These are phyloP conservation scores for Lophiostoma macrostomum DNA, from an alignment of 495 filamentous ascomycete genomes.

Conservation along the genomic window DNA sequence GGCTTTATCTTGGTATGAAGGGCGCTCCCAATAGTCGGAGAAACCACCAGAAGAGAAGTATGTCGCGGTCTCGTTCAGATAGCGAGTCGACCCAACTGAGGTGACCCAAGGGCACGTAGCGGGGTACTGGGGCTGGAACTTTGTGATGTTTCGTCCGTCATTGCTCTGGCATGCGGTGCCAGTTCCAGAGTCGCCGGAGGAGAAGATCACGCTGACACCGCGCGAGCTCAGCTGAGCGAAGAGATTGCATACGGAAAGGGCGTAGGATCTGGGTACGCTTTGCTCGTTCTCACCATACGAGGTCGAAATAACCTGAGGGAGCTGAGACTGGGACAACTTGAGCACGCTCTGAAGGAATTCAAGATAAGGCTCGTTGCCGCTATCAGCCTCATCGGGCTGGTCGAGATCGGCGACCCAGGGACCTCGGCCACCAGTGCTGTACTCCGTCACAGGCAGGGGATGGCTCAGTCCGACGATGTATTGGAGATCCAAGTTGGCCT, in stretches of 20 bases:
- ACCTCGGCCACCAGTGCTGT: slow-evolving; percentile 36
- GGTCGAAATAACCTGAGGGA: slow-evolving; percentile 41
- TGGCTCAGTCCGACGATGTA: slow-evolving; percentile 38
- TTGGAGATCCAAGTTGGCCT: slow-evolving; percentile 48
- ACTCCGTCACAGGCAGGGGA: slow-evolving; percentile 36
- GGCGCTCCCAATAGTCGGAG: slow-evolving; percentile 39
- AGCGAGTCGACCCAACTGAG: slow-evolving; percentile 37
- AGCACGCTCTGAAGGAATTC: slow-evolving; percentile 36
- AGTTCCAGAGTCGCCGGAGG: slow-evolving; percentile 38
- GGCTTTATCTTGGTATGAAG: slow-evolving; percentile 32
- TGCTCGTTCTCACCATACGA: slow-evolving; percentile 43
- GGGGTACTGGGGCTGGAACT: slow-evolving; percentile 40
- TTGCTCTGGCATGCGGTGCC: slow-evolving; percentile 36
- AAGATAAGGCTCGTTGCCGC: slow-evolving; percentile 41
- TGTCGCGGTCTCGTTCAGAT: slow-evolving; percentile 37
- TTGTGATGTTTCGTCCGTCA: slow-evolving; percentile 30
- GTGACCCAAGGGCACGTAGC: slow-evolving; percentile 40
- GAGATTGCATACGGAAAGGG: slow-evolving; percentile 34
- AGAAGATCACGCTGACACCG: slow-evolving; percentile 40
- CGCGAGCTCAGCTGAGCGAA: slow-evolving; percentile 39
- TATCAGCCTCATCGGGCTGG: slow-evolving; percentile 27
- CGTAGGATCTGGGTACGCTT: slow-evolving; percentile 37
- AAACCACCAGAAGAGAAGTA: slow-evolving; percentile 36
- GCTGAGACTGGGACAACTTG: slow-evolving; percentile 13
- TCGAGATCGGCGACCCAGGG: slow-evolving; percentile 37